Base-by-base conservation (phyloP, 176 grass and related monocot genomes). In the Eremochloa ophiuroides region DNA sequence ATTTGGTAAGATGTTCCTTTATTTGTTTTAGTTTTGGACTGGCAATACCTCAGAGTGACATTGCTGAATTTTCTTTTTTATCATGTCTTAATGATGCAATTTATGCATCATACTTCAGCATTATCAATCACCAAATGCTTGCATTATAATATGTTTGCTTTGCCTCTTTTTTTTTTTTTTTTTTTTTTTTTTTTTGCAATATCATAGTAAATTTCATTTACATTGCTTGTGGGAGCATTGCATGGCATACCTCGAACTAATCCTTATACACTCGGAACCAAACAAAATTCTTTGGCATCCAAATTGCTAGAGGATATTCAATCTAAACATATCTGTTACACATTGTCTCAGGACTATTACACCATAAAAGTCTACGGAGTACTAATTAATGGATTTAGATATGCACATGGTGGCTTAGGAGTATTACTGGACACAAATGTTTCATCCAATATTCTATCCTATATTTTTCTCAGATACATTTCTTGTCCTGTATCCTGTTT, bases 1-100 rank as follows among this genome's bases (percentile, higher is more conserved):
- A 99, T 87, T 83, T 99, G 93, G 97, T 99, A 87, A 88, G 88
- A 89, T 83, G 68, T 72, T 77, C 47, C 66, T 66, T 82, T 48
- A 38, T 75, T 65, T 58, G 3, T 4, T 26, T 68, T 17, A 16
- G 2, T 20, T 25, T 25, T 70, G 22, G 68, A 26, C 62, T 66
- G 41, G 43, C 39, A 63, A 48, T 48, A 66, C 42, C 48, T 79
- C 22, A 67, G 26, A 30, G 29, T 34, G 18, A 33, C 27, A 78
- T 34, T 48, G 41, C 16, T 66, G 43, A 35, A 17, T 48, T 69
- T 4, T 0, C 18, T 80, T 27, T 26, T 40, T 26, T 7, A n/a
- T 12, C 13, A 41, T 69, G 53, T 79, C 62, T 11, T 34, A 50
- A 38, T 61, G 3, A 61, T 76, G 22, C 46, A 35, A 41, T 18